Base-by-base conservation (phyloP, 768 basidiomycete species). In the Mycena latifolia region DNA sequence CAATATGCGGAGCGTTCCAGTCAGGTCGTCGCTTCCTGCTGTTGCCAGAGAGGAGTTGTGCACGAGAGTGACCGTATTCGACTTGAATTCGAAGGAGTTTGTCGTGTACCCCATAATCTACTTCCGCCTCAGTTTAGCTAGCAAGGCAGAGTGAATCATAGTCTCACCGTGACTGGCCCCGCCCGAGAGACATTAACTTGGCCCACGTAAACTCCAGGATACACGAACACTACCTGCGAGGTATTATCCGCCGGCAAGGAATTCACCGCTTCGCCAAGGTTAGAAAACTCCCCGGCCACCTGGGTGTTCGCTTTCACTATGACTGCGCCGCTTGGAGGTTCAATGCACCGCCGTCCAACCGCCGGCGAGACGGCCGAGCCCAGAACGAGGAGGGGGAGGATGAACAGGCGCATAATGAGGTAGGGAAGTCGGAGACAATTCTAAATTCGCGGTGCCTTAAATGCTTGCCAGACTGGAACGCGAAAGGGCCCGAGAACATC, bases 161-260 rank as follows among this genome's bases (percentile, higher is more conserved):
- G 17, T 39, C 31, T 33, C 31, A 73, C 74, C 31, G 65, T 74
- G 22, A 73, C 67, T 20, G 76, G 76, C 7, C 76, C 76, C 5
- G 70, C 25, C 24, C 76, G 70, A 25, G 73, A 67, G 12, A 77
- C 67, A 51, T 70, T 70, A 8, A 77, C 75, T 46, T 75, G 74
- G 5, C 72, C 74, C 14, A 43, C 39, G 51, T 77, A 77, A 6
- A 70, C 69, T 4, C 76, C 76, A 12, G 76, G 73, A 58, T 70
- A 77, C 22, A 77, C 70, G 56, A 77, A 77, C 20, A 77, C 72
- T 7, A 69, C 62, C 48, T 69, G 69, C 4, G 70, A 54, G 18
- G 65, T 69, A 8, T 51, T 65, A 41, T 74, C 75, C 8, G 58
- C 58, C 2, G 75, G 73, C 29, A 76, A 60, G 10, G 74, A 64